Evolutionary conservation across 306 rosid species (phyloP), one percentile per base, ranked within the genome.

Genomic region (Arachis stenosperma): DNA sequence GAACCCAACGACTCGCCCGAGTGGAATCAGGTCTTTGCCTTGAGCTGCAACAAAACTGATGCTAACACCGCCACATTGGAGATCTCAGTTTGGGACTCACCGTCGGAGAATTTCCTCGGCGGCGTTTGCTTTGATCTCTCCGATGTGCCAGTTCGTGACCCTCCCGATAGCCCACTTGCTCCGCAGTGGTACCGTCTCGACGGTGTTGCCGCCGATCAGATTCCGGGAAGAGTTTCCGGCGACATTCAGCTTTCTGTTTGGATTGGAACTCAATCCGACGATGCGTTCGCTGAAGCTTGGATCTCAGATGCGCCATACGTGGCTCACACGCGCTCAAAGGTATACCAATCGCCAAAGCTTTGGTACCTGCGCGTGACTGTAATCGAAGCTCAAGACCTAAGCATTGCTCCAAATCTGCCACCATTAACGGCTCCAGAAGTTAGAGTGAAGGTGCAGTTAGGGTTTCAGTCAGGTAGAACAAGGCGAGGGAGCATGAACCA

Each of bases 351-450:
- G 0, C 87, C 87, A 10, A 84, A 84, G 69, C 84, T 84, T 0
- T 84, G 87, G 87, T 84, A 84, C 53, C 57, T 84, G 2, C 77
- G 87, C 7, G 84, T 74, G 33, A 77, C 75, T 2, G 57, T 84
- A 0, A 75, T 80, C 36, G 84, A 84, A 59, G 87, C 87, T 4
- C 84, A 84, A 29, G 87, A 84, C 80, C 73, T 84, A 1, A 80
- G 58, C 36, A 85, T 94, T 9, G 80, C 92, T 51, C 75, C 95
- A 36, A 94, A 94, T 79, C 61, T 94, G 1, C 99, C 97, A 2
- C 99, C 97, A 15, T 75, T 94, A 53, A 88, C 96, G n/a, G 83
- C 96, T 1, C 97, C 97, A 2, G 97, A 91, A 29, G 84, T 94
- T 12, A 81, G 96, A 17, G 77, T 91, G 73, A 87, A 88, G 44